A percentile compares a stretch with the other conserved stretches of the same genome.
Evolutionary conservation across 1,139 yeast genomes (phyloP).

Genomic region (Geotrichum carabidarum): DNA sequence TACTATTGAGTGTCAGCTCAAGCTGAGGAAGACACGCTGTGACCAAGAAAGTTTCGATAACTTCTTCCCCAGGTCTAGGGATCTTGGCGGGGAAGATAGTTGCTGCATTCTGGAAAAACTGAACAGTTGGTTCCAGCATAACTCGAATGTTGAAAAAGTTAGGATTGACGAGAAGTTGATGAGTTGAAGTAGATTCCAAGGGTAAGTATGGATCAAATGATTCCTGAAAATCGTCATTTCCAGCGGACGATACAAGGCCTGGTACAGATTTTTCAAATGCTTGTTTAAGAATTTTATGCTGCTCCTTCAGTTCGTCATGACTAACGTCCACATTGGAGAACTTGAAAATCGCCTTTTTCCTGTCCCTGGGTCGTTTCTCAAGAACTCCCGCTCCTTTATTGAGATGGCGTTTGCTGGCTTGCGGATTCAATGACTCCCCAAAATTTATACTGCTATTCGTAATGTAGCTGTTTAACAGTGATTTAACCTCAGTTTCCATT

Average conservation of each 20-base stretch:
- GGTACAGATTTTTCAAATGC: constrained; percentile 37
- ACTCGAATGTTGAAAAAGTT: constrained; percentile 80
- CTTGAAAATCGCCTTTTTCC: constrained; percentile 25
- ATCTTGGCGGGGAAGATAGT: constrained; percentile 35
- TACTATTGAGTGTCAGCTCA: constrained; percentile 48
- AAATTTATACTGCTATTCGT: constrained; percentile 2
- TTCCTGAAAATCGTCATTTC: constrained; percentile 15
- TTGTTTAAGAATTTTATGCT: constrained; percentile 26
- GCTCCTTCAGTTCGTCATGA: constrained; percentile 28
- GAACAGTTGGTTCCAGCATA: constrained; percentile 56
- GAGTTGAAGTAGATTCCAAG: constrained; percentile 30
- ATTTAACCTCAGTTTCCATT: constrained; percentile 54
- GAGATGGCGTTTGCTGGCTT: neutral
- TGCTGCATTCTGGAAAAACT: constrained; percentile 51
- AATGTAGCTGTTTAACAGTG: constrained; percentile 55
- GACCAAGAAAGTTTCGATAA: constrained; percentile 63
- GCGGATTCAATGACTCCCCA: neutral
- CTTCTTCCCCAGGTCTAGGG: constrained; percentile 36
- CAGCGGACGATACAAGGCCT: constrained; percentile 34
- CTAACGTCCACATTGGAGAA: constrained; percentile 29
- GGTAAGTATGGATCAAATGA: constrained; percentile 21
- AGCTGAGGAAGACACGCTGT: constrained; percentile 60
- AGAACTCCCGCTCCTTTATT: constrained; percentile 12
- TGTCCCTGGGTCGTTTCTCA: constrained; percentile 19
- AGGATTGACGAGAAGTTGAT: constrained; percentile 66